Evolutionary conservation across 805 yeast genomes (phyloP), one percentile per base, ranked within the genome.

Genomic region (Ogataea zsoltii): DNA sequence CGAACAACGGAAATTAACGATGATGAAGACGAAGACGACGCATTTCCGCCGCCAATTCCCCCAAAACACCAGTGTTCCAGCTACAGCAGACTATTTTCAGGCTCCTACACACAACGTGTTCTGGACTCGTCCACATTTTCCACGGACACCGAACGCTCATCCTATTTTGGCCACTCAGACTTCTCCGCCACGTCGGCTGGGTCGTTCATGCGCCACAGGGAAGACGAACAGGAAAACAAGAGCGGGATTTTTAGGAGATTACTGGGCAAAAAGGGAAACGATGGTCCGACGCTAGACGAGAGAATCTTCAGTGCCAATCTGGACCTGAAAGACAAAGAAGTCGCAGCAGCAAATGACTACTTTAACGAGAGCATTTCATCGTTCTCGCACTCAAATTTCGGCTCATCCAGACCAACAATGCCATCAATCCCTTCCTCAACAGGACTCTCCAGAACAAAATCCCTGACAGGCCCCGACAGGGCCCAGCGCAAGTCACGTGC

Each of bases 151-250:
- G 66, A 60, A 35, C 54, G 62, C 19, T 63, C 81, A 1, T 73
- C 78, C 12, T 73, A 70, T 42, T 68, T 79, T 58, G 75, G 77
- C 1, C 73, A 71, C 44, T 83, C 90, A 29, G 94, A 87, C 61
- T 76, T 86, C 50, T 85, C 94, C 67, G 96, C 96, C 4, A 86
- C 96, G 0, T 84, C 94, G 51, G 96, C 96, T 1, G 96, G 95
- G 0, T 86, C 95, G 25, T 81, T 82, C 47, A 81, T 83, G 37
- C 76, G 96, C 58, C 95, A 88, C 61, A 84, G 60, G 62, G 69
- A 61, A 46, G 57, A 57, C 17, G 56, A 60, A 40, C 48, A 56
- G 29, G 65, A 58, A 15, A 4, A 57, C 67, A 36, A 51, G 59
- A 11, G 68, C 64, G 74, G 70, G 19, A 67, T 77, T 37, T 69